Base-by-base conservation (phyloP, 306 rosid genomes). In the Dryas drummondii region DNA sequence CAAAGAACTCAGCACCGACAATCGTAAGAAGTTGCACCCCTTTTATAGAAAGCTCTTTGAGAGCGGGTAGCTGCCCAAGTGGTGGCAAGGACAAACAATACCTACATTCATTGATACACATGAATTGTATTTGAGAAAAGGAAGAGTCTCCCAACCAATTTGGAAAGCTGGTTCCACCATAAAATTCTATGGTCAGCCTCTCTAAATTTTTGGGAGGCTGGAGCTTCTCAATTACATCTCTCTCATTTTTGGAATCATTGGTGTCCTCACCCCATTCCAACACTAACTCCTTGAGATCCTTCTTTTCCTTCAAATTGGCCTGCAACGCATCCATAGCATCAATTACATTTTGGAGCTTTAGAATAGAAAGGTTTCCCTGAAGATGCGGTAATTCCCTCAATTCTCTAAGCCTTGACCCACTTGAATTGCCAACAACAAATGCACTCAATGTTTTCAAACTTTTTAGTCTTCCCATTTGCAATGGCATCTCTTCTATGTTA, bases 251-350 rank as follows among this genome's bases (percentile, higher is more conserved):
- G 3, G 81, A 42, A 49, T 22, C 19, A 9, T 48, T 1, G 0
- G 2, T 15, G 0, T 48, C 22, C n/a, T 5, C 0, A n/a, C 52
- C 56, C 84, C 84, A 76, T 7, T 13, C 19, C 11, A 76, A 76
- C 4, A 7, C 7, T 6, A 81, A 32, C 22, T 49, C 74, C 0
- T 54, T 57, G 8, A 81, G 52, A 50, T 71, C 0, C 16, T 16
- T 73, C 59, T 73, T 73, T 13, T 68, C 70, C 48, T 0, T 48
- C 74, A 81, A 40, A 41, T 75, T 76, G 32, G 77, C 84, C 17
- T 37, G 49, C 22, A 22, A 10, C 10, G 42, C 80, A 71, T 76
- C 78, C 9, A 0, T 26, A 48, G 48, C 15, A 65, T 65, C 13
- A 3, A n/a, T 17, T 2, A 76, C 66, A 57, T 81, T 71, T 49